Evolutionary conservation across 2,329 filamentous ascomycete species (phyloP), one percentile per base, ranked within the genome.

Genomic region (Cladophialophora yegresii): DNA sequence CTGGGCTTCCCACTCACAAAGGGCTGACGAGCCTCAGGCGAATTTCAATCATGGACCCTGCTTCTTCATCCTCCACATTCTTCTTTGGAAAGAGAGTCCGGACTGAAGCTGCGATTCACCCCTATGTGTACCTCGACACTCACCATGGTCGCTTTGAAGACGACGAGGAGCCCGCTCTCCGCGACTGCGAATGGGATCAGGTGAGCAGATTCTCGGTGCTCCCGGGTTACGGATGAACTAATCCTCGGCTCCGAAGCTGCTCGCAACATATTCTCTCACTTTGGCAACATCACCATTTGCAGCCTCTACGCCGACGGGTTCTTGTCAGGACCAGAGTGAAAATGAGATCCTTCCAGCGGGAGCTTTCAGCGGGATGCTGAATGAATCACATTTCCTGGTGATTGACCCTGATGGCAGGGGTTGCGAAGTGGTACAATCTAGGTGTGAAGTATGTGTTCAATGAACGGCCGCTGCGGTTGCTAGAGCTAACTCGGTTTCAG

Each of bases 351-450:
- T 33, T 26, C 8, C 40, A 20, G 22, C 16, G 7, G 55, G 16
- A 32, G 22, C 7, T 7, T 30, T 22, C 13, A 23, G 16, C 22
- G 36, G n/a, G 12, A 33, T 45, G 4, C 23, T 20, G 13, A 33
- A 28, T 20, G 57, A 53, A 23, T 23, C 23, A 12, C 20, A 59
- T 16, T 12, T 53, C 33, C 16, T 53, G 28, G 32, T 51, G 16
- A 30, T 33, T 23, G 57, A 59, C 22, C 30, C 50, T n/a, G 16
- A 51, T n/a, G 57, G 57, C 22, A 43, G 47, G 22, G 55, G 45
- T 16, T 58, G 55, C 12, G 57, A 59, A 43, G 49, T 59, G 28
- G 47, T 59, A 20, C 57, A 59, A 49, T 47, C 57, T 20, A 40
- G 57, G 20, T 20, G 57, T 20, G 57, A 59, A 26, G 57, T 59